Base-by-base conservation (phyloP, 345 rosid genomes). In the Corchorus olitorius region DNA sequence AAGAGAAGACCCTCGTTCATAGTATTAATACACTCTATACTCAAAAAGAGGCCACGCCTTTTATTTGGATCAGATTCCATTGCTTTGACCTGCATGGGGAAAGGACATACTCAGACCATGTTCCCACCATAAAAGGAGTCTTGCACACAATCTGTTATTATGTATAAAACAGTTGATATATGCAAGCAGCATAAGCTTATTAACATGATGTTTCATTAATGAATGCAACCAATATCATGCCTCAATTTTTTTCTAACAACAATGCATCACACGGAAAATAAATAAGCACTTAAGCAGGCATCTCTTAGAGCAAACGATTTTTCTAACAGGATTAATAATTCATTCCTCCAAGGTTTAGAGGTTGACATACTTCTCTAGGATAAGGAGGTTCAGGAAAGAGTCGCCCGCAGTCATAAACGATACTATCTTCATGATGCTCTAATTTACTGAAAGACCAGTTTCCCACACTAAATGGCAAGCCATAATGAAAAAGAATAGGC, bases 351-450 rank as follows among this genome's bases (percentile, higher is more conserved):
- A 63, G 61, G 54, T 74, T 75, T 73, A 77, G 79, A 53, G 20
- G 34, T 72, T 79, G 76, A 73, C 71, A 72, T 84, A 96, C 98
- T 93, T 93, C 95, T 89, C 92, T 87, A 66, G 98, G 99, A 84
- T 88, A 93, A 39, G 98, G 99, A 84, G 98, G 99, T 81, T 96
- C 98, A 16, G 97, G 95, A 84, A 96, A 93, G 61, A 92, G 94
- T 76, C 87, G 89, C 74, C 84, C 88, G 72, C 99, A 96, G 62
- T 89, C 90, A 80, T 96, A 91, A 58, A 91, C 98, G 54, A 96
- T 90, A 82, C 82, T 87, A 88, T 96, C 97, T 78, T 96, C 94
- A 82, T 91, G 97, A 86, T 92, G 97, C 27, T 89, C 87, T 59
- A 93, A 85, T 84, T 96, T 96, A 86, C 91, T 89, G 79, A 92